Base-by-base conservation (phyloP, 2,329 filamentous ascomycete genomes). In the Cordyceps farinosa region DNA sequence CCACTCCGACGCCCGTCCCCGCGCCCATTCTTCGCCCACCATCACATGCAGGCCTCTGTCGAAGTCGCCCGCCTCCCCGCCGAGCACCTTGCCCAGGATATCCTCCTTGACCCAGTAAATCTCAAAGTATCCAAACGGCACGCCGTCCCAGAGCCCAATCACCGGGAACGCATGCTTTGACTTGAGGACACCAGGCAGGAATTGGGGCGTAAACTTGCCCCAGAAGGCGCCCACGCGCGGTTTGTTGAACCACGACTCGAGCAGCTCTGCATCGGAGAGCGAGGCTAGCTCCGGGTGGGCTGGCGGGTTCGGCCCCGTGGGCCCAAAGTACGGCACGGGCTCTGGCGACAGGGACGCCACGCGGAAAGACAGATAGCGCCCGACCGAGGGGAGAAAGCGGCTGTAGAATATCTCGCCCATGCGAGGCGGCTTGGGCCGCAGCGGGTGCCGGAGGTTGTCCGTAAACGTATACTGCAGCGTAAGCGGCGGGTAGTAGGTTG, bases 101-200 rank as follows among this genome's bases (percentile, higher is more conserved):
- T 98, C 95, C 73, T 99, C 95, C 71, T 96, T 97, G 3, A 95
- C 92, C 94, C 95, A 99, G 78, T 99, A 99, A 40, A 99, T 84
- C 78, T 99, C 95, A 73, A 99, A 97, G 74, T 96, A 99, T 0
- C 92, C 95, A 77, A 98, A 99, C 0, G 94, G 94, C 65, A 94
- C 89, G 11, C 92, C 93, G 69, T 98, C 92, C 91, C 94, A 99
- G 73, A 92, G 88, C 1, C 91, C 95, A 65, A 98, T 94, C 0
- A 89, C 92, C 0, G 95, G 95, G 75, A 98, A 97, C 9, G 88
- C 92, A 75, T 97, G 90, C 22, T 82, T 81, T 27, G 83, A 87
- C 13, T 81, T 81, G 11, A 98, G 77, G 0, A 84, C 87, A 2
- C 78, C 79, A 27, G 82, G 78, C 3, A 99, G 79, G 65, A 97